phyloP scores from a whole-genome alignment of 352 stramenopile species.

The Aphanomyces astaci region DNA sequence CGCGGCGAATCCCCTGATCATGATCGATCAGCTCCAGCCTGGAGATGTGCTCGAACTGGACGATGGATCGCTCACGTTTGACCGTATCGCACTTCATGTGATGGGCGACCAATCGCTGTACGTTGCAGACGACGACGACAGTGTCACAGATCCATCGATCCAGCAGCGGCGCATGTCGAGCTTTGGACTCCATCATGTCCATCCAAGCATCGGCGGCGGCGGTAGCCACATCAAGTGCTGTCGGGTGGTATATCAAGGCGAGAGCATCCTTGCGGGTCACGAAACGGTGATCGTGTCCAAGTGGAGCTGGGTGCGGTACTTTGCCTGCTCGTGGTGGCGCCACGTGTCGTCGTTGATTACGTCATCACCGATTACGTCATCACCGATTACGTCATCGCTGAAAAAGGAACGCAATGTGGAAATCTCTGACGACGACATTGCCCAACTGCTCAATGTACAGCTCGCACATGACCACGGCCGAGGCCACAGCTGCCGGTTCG shows the following conservation, averaged over 20 bases:
- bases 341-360: slow-evolving; percentile 32
- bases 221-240: slow-evolving; percentile 56
- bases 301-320: slow-evolving; percentile 53
- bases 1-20: slow-evolving; percentile 42
- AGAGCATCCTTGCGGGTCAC: slow-evolving; percentile 56
- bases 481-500: slow-evolving; percentile 69
- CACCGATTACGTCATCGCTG: too few species aligned
- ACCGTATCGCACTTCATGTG: slow-evolving; percentile 70
- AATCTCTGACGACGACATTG: slow-evolving; percentile 58
- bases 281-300: slow-evolving; percentile 52
- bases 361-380: too few species aligned
- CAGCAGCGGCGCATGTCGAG: neutral
- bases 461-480: slow-evolving; percentile 43
- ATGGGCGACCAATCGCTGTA: slow-evolving; percentile 54
- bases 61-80: slow-evolving; percentile 66
- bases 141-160: slow-evolving; percentile 3
- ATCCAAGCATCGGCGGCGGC: slow-evolving; percentile 34
- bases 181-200: slow-evolving; percentile 52
- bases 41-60: slow-evolving; percentile 65
- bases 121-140: slow-evolving; percentile 31
- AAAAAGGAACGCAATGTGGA: slow-evolving; percentile 38
- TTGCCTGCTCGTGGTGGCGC: slow-evolving; percentile 44
- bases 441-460: slow-evolving; percentile 52
- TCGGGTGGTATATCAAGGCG: slow-evolving; percentile 65
- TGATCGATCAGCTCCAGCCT: slow-evolving; percentile 40